Base-by-base conservation (phyloP, 164 flowering plant species). In the Tinospora cordifolia region DNA sequence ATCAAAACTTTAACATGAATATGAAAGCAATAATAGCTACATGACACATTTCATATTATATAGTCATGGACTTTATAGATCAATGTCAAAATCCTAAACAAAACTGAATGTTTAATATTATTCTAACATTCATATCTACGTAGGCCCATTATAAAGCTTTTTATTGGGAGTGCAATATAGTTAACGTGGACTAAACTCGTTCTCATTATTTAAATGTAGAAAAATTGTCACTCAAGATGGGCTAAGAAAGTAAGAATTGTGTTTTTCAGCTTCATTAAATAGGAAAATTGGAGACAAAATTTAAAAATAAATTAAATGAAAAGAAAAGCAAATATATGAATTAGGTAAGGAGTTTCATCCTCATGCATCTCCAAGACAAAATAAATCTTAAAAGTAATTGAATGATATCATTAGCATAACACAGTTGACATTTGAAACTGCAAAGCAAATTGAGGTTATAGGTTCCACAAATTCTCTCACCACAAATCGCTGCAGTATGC, bases 401-500 rank as follows among this genome's bases (percentile, higher is more conserved):
- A 51, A 15, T 19, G 21, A 3, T 51, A 17, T 1, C 13, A 8
- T 11, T 19, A 51, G 59, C 19, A 51, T 17, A 17, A n/a, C 7
- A 51, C n/a, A 51, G 21, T 19, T 51, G 19, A 51, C 19, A 5
- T 41, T 41, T 41, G 46, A 8, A 51, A n/a, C 5, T 19, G 10
- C 63, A 62, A 19, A 49, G 22, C 21, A 13, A 40, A 26, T 3
- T 41, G 39, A 40, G 60, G 17, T 26, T 47, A 62, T 62, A 68
- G 7, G 38, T 65, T 66, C 12, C 25, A 62, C 6, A 62, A 26
- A 14, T 7, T 6, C 36, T 8, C 79, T 78, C 75, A 95, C 98
- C 94, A 75, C 90, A 87, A 74, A 95, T 83, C 21, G 97, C 99
- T 69, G 98, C 98, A 41, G 96, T 91, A 75, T 95, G 99, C 83